These are phyloP conservation scores for Stephanodiscus minutulus DNA, from an alignment of 108 stramenopile species.

Conservation along the genomic window DNA sequence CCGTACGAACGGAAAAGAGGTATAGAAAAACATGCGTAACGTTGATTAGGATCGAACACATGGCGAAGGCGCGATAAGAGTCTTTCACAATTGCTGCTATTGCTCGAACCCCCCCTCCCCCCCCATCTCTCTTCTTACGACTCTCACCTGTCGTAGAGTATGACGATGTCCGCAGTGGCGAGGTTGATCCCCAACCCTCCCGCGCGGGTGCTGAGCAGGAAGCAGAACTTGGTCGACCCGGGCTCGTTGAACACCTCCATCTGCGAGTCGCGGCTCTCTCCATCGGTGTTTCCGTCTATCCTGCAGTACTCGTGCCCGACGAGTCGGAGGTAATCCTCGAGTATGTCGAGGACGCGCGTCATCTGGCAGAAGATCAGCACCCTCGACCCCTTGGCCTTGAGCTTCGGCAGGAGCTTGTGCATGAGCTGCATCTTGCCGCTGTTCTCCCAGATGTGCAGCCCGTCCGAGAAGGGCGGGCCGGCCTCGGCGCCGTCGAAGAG, in stretches of 20 bases:
- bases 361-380: conserved; percentile 98
- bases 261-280: conserved; percentile 91
- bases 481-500: conserved; percentile 97
- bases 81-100: too few species aligned
- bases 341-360: conserved; percentile 95
- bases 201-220: conserved; percentile 95
- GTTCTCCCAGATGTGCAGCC: conserved; percentile 98
- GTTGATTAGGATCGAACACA: not conserved
- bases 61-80: not conserved
- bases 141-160: conserved; percentile 88
- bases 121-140: not conserved
- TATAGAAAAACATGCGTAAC: not conserved
- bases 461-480: conserved; percentile 96
- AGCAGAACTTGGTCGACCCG: conserved; percentile 90
- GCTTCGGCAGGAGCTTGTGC: conserved; percentile 94
- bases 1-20: not conserved
- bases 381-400: conserved; percentile 88
- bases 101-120: not conserved
- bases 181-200: conserved; percentile 99
- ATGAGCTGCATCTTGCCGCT: conserved; percentile 91
- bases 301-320: conserved; percentile 91
- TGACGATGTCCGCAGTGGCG: conserved; percentile 97
- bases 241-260: conserved; percentile 96
- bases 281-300: conserved; percentile 96
- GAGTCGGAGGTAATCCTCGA: conserved; percentile 93